phyloP scores from a whole-genome alignment of 106 monocot genomes.

The Acorus gramineus region DNA sequence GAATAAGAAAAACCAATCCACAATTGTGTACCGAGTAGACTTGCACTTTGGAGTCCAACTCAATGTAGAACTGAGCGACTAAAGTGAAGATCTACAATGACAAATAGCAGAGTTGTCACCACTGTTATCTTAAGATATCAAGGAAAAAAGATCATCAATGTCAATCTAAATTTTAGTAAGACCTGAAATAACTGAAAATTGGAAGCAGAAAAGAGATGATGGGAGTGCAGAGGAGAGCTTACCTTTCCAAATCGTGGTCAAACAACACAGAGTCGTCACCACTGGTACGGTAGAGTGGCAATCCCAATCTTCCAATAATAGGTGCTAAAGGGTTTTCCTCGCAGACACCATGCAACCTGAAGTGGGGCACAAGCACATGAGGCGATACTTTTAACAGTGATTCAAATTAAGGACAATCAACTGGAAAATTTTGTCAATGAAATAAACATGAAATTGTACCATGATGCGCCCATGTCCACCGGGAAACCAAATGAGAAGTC shows the following conservation, averaged over 20 bases:
- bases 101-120: too few relatives aligned
- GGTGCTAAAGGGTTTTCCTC: slow-evolving; percentile 88
- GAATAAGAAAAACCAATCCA: too few relatives aligned
- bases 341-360: slow-evolving; percentile 93
- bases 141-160: too few relatives aligned
- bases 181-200: background rate
- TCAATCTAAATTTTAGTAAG: too few relatives aligned
- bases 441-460: slow-evolving; percentile 25
- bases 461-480: slow-evolving; percentile 92
- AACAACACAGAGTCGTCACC: slow-evolving; percentile 93
- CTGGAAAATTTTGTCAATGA: background rate
- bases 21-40: too few relatives aligned
- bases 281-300: slow-evolving; percentile 89
- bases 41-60: too few relatives aligned
- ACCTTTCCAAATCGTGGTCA: slow-evolving; percentile 99
- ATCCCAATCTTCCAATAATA: slow-evolving; percentile 71
- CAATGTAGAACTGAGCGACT: too few relatives aligned
- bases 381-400: too few relatives aligned
- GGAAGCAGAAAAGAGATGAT: background rate
- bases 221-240: background rate
- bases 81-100: too few relatives aligned
- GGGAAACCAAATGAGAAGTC: slow-evolving; percentile 94
- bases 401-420: background rate
- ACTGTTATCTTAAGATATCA: too few relatives aligned
- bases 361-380: background rate